Conservation (phyloP, 306 rosid species). For the Leucaena leucocephala region DNA sequence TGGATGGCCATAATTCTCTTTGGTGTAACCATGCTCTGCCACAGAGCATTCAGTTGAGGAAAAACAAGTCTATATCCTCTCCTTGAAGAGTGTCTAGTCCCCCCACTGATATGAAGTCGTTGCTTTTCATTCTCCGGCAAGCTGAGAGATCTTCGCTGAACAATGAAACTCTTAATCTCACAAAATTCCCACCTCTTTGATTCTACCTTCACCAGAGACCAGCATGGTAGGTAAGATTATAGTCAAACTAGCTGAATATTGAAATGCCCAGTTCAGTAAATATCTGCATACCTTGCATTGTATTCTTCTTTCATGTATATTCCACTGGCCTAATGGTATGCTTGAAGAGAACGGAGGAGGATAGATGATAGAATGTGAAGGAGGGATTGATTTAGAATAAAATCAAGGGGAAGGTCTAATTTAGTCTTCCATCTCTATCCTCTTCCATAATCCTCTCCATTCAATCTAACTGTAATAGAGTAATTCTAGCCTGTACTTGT, state of each 20-base stretch:
- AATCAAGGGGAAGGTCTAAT: neutral
- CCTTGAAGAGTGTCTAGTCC: neutral
- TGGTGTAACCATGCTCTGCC: neutral
- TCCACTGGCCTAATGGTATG: neutral
- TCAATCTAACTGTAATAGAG: neutral
- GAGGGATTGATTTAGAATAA: neutral
- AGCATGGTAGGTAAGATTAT: constrained; percentile 3
- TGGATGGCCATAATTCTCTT: neutral
- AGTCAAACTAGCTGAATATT: constrained; percentile 12
- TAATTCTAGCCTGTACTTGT: neutral
- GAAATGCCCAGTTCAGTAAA: neutral
- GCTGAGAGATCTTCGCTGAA: neutral
- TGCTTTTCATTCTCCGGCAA: neutral
- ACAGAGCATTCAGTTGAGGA: constrained; percentile 4
- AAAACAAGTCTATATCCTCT: neutral
- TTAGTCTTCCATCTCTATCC: neutral
- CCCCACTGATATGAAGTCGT: neutral
- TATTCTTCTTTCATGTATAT: neutral
- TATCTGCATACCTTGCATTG: constrained; percentile 8
- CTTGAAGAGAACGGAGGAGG: neutral
- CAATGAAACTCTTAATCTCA: neutral
- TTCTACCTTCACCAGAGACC: constrained; percentile 1
- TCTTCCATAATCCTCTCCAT: neutral
- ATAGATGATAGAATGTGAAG: neutral
- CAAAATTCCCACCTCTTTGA: neutral